A percentile compares a stretch with the other conserved stretches of the same genome.
phyloP scores from a whole-genome alignment of 2,329 filamentous ascomycete genomes.

The Talaromyces amestolkiae region DNA sequence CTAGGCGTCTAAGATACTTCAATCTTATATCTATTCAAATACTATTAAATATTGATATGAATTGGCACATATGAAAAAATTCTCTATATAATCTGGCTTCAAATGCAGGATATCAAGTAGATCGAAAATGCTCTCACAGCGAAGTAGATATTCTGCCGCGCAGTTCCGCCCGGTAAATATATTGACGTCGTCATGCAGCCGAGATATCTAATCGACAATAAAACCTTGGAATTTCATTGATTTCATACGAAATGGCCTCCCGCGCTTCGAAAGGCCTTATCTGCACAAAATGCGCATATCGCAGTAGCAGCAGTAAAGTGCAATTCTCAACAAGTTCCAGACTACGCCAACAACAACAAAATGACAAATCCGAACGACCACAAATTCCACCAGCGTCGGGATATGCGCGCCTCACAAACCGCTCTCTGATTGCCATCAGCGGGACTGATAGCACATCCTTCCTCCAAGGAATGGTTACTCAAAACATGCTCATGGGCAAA shows the following conservation, averaged over 20 bases:
- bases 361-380: slow-evolving; percentile 27
- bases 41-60: background rate
- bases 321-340: slow-evolving; percentile 32
- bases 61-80: background rate
- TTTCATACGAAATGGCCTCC: slow-evolving; percentile 32
- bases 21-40: background rate
- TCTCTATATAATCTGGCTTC: background rate
- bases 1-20: background rate
- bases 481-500: slow-evolving; percentile 57
- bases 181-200: slow-evolving; percentile 22
- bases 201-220: slow-evolving; percentile 22
- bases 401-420: slow-evolving; percentile 61
- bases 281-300: slow-evolving; percentile 32
- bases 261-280: slow-evolving; percentile 25
- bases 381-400: slow-evolving; percentile 43
- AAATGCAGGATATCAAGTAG: background rate
- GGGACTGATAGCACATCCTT: slow-evolving; percentile 79
- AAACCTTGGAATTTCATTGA: background rate
- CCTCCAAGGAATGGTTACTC: slow-evolving; percentile 83
- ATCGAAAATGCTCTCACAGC: background rate
- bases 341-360: slow-evolving; percentile 19
- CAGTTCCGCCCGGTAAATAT: slow-evolving; percentile 23
- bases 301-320: slow-evolving; percentile 23
- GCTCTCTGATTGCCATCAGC: slow-evolving; percentile 73
- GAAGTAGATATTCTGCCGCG: slow-evolving; percentile 26